Percentiles rank a stretch among this genome's conserved stretches.
Evolutionary conservation across 495 filamentous ascomycete species (phyloP).

Genomic region (Evernia prunastri): DNA sequence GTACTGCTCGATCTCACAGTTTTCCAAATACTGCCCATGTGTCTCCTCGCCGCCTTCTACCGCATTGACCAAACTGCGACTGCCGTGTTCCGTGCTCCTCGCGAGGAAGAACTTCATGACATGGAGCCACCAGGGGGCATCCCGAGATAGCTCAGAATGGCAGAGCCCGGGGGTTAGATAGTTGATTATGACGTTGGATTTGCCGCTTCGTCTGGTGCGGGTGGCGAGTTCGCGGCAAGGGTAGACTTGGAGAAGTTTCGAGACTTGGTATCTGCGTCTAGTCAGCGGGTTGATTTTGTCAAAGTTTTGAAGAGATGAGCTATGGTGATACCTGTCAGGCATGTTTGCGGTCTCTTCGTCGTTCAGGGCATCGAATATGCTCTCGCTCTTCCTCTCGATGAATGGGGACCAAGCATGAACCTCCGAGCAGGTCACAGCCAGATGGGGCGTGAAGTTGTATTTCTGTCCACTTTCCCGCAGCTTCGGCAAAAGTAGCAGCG

Average conservation of each 20-base stretch:
- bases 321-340: slow-evolving; percentile 5
- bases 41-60: slow-evolving; percentile 29
- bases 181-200: slow-evolving; percentile 46
- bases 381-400: slow-evolving; percentile 22
- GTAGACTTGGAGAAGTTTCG: slow-evolving; percentile 33
- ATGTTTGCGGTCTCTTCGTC: slow-evolving; percentile 27
- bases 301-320: not conserved
- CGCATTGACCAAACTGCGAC: slow-evolving; percentile 34
- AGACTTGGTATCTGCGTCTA: slow-evolving; percentile 26
- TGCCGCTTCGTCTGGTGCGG: slow-evolving; percentile 11
- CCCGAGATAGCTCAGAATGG: slow-evolving; percentile 38
- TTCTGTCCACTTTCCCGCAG: slow-evolving; percentile 23
- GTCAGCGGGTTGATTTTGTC: not conserved
- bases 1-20: slow-evolving; percentile 18
- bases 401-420: slow-evolving; percentile 26
- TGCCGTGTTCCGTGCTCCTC: slow-evolving; percentile 35
- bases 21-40: slow-evolving; percentile 32
- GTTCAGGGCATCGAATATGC: slow-evolving; percentile 30
- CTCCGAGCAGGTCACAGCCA: slow-evolving; percentile 29
- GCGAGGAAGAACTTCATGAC: slow-evolving; percentile 32
- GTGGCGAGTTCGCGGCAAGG: slow-evolving; percentile 29
- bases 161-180: slow-evolving; percentile 47
- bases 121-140: slow-evolving; percentile 21
- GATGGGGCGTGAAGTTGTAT: slow-evolving; percentile 24
- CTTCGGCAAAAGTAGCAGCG: slow-evolving; percentile 28